Conservation (phyloP, 805 yeast genomes). For the Spathaspora arborariae region DNA sequence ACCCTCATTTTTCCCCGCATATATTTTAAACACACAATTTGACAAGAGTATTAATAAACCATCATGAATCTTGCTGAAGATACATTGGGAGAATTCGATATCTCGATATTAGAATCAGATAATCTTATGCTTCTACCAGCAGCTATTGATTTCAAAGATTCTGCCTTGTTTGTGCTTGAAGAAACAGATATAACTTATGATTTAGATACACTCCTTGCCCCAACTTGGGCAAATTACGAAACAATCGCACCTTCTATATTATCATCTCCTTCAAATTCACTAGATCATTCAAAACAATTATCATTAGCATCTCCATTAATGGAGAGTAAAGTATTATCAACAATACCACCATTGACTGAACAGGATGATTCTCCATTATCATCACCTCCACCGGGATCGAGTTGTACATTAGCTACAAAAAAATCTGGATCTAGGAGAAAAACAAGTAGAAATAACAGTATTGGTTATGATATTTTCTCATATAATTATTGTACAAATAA, state of each 20-base stretch:
- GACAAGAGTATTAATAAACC: background rate
- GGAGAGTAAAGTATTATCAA: constrained; percentile 10
- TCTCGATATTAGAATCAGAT: constrained; percentile 14
- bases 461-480: constrained; percentile 8
- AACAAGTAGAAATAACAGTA: constrained; percentile 5
- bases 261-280: background rate
- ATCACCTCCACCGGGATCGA: background rate
- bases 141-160: background rate
- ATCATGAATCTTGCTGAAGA: constrained; percentile 15
- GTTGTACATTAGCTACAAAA: background rate
- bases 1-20: no score
- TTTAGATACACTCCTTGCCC: background rate
- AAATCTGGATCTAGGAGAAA: background rate
- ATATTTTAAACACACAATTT: no score
- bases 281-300: constrained; percentile 7
- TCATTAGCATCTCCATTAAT: constrained; percentile 23
- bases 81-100: constrained; percentile 23
- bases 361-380: background rate
- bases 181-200: constrained; percentile 11
- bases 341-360: background rate
- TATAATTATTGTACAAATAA: constrained; percentile 1
- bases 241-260: constrained; percentile 2
- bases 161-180: background rate
- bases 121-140: background rate
- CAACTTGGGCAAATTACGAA: background rate